Conservation (phyloP, 2,329 filamentous ascomycete species). For the Sporothrix mexicana region DNA sequence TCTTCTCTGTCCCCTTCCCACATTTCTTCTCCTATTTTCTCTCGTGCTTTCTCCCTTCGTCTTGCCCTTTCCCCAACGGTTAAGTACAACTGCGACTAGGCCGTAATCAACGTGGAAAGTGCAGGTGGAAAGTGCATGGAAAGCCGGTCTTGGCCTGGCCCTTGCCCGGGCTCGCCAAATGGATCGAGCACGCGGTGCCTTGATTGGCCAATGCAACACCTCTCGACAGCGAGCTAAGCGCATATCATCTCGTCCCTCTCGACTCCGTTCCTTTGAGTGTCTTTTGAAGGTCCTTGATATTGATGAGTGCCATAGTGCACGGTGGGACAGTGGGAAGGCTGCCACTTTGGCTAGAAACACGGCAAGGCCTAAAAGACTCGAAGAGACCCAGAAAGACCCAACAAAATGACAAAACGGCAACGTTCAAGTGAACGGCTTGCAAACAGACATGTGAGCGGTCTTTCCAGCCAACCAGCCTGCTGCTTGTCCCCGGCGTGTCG, state of each 20-base stretch:
- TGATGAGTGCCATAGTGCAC: no score
- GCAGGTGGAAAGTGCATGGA: background rate
- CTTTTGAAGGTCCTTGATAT: no score
- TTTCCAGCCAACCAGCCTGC: slow-evolving; percentile 24
- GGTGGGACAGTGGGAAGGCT: background rate
- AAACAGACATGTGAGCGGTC: slow-evolving; percentile 17
- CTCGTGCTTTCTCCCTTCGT: background rate
- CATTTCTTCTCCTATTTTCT: background rate
- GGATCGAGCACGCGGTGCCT: slow-evolving; percentile 37
- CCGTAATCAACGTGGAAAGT: slow-evolving; percentile 12
- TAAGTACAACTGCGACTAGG: background rate
- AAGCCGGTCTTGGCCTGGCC: slow-evolving; percentile 14
- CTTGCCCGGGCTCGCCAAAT: slow-evolving; percentile 30
- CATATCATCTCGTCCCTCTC: background rate
- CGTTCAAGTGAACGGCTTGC: background rate
- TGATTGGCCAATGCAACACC: slow-evolving; percentile 36
- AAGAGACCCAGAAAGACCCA: no score
- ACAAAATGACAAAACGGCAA: background rate
- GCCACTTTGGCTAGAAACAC: background rate
- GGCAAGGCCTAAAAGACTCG: background rate
- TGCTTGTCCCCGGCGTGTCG: slow-evolving; percentile 24
- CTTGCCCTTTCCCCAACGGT: slow-evolving; percentile 10
- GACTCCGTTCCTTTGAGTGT: background rate
- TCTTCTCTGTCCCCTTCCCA: background rate
- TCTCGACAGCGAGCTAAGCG: slow-evolving; percentile 2